Conservation (phyloP, 2,329 filamentous ascomycete genomes). For the Penicillium expansum region DNA sequence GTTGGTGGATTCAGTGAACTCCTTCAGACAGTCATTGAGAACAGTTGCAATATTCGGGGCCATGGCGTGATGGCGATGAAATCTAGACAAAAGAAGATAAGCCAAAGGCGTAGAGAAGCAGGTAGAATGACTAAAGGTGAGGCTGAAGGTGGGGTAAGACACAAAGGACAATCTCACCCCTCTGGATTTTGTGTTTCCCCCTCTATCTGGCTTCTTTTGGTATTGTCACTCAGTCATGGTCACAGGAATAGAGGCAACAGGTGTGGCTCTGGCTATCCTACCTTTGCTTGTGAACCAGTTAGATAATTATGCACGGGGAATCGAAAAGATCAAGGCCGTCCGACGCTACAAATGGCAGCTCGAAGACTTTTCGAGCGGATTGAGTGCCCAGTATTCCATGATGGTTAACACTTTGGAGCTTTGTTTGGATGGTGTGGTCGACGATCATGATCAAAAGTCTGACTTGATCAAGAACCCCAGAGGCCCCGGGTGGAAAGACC, state of each 20-base stretch:
- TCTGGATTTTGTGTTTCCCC: too few species aligned
- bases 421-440: neutral
- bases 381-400: conserved; percentile 10
- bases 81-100: too few species aligned
- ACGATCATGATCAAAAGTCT: neutral
- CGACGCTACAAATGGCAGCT: conserved; percentile 15
- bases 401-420: conserved; percentile 7
- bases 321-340: conserved; percentile 16
- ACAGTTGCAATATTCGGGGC: neutral
- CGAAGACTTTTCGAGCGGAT: conserved; percentile 7
- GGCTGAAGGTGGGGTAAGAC: too few species aligned
- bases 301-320: conserved; percentile 19
- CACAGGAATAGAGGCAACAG: conserved; percentile 12
- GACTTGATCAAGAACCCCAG: neutral
- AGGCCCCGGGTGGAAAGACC: neutral
- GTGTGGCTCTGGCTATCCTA: conserved; percentile 22
- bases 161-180: too few species aligned
- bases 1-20: neutral
- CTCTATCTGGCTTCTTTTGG: too few species aligned
- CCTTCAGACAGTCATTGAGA: neutral
- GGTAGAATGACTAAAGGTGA: too few species aligned
- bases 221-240: neutral
- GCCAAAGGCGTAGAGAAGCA: too few species aligned
- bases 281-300: conserved; percentile 26
- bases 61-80: neutral